phyloP scores from a whole-genome alignment of 352 stramenopile species.

The Paralagenidium karlingii region DNA sequence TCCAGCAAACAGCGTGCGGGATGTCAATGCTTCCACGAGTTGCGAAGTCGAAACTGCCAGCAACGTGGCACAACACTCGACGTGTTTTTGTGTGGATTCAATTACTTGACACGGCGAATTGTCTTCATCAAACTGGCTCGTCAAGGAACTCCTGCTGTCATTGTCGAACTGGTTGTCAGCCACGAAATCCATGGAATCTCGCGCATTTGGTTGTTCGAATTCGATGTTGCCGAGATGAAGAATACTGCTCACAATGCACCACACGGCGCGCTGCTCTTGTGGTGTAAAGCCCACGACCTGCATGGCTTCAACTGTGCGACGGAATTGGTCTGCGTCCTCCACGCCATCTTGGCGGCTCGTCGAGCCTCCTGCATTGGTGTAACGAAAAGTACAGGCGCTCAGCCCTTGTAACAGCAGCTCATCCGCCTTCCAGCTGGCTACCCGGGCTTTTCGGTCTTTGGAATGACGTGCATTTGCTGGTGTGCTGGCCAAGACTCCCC shows the following conservation, averaged over 20 bases:
- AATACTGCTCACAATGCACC: conserved; percentile 19
- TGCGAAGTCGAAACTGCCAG: conserved; percentile 38
- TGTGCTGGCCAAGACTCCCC: conserved; percentile 2
- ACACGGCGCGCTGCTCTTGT: conserved; percentile 14
- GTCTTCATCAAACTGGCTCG: background rate
- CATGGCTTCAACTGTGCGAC: conserved; percentile 18
- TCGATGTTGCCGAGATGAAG: conserved; percentile 33
- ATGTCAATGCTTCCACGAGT: conserved; percentile 53
- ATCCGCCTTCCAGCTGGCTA: too few species aligned
- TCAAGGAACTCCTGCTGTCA: conserved; percentile 1
- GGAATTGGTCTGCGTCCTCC: conserved; percentile 22
- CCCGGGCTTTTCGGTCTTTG: background rate
- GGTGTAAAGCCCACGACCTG: conserved; percentile 18
- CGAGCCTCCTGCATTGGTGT: conserved; percentile 15
- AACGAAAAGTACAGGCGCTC: conserved; percentile 8
- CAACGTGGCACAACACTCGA: conserved; percentile 29
- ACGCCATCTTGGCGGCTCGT: conserved; percentile 10
- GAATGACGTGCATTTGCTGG: too few species aligned
- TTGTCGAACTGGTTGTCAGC: too few species aligned
- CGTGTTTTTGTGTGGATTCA: conserved; percentile 4
- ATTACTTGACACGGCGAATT: background rate
- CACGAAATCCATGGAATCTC: too few species aligned
- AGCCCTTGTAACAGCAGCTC: conserved; percentile 14
- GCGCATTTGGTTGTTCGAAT: too few species aligned
- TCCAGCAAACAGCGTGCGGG: conserved; percentile 55